phyloP scores from a whole-genome alignment of 2,329 filamentous ascomycete species.

The Chalaropsis thielavioides region DNA sequence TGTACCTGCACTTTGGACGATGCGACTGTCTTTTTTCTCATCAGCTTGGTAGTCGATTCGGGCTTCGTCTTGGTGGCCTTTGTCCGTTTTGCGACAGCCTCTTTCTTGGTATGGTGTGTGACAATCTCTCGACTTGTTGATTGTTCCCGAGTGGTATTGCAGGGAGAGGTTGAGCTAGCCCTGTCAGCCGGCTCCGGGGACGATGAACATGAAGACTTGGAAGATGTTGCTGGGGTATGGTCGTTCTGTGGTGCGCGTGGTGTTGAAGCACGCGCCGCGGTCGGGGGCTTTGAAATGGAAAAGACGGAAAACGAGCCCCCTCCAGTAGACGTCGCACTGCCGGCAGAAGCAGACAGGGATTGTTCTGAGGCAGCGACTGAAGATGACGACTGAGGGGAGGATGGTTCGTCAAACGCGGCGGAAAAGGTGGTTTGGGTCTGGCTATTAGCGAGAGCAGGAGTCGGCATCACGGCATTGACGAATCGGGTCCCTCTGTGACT shows the following conservation, averaged over 20 bases:
- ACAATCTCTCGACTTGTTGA: not conserved
- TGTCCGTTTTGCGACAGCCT: not conserved
- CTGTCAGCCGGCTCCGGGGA: not conserved
- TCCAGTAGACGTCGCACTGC: not conserved
- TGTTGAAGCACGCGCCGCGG: not conserved
- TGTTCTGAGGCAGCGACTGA: not conserved
- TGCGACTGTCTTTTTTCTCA: slow-evolving; percentile 9
- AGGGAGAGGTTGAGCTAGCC: not conserved
- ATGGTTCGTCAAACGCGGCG: not conserved
- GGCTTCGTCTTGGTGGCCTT: not conserved
- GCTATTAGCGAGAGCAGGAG: slow-evolving; percentile 10
- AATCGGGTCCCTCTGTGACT: slow-evolving; percentile 29
- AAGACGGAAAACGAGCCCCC: slow-evolving; percentile 15
- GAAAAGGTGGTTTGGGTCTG: not conserved
- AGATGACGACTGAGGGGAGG: not conserved
- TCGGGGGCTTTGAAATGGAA: slow-evolving; percentile 11
- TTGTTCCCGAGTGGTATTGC: not conserved
- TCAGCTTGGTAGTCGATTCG: not conserved
- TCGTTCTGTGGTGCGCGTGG: not conserved
- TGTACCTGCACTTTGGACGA: slow-evolving; percentile 10
- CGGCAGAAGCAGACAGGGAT: not conserved
- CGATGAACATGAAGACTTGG: not conserved
- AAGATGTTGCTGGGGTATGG: not conserved
- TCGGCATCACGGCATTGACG: slow-evolving; percentile 25
- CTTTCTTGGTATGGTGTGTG: not conserved